Base-by-base conservation (phyloP, 2,329 filamentous ascomycete genomes). In the Claviceps sp. region DNA sequence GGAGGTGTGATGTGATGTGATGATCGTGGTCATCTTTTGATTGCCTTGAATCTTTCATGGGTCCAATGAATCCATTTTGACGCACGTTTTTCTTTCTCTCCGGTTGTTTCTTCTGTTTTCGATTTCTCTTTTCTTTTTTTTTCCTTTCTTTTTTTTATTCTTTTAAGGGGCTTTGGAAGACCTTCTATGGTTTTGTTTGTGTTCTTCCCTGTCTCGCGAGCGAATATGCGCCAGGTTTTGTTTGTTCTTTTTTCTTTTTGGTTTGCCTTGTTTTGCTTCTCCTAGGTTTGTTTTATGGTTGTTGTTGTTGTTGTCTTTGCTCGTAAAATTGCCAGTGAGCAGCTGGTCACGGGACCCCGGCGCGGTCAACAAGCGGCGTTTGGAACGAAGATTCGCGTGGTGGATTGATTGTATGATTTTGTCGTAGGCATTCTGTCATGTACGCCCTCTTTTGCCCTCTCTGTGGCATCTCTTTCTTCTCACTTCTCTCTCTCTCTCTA, bases 1-100 rank as follows among this genome's bases (percentile, higher is more conserved):
- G 58, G 30, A 38, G 45, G 46, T 3, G 26, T 52, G 44, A 49
- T 6, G 37, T 30, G 45, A 44, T 3, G 26, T 52, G 44, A 49
- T 6, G 37, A 38, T n/a, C 22, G 6, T 18, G n/a, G 16, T 14
- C 9, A 11, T 34, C 3, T 34, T 34, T 11, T 34, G 8, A 34
- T 34, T 34, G 9, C 30, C 30, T 34, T 34, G 11, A 3, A 22
- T 22, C 22, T 22, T 22, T 22, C 30, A 34, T 34, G 30, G 30
- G 30, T 34, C 30, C 30, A 34, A 4, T 34, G 30, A 34, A 34
- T 34, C 30, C 37, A 18, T 42, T 3, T 18, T 42, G 14, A 9
- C 7, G 9, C 42, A 14, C 11, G 11, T 7, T 14, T 14, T 43
- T 14, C 22, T 24, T 22, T 24, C 14, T 24, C 18, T 24, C 5